A percentile compares a stretch with the other conserved stretches of the same genome.
Conservation (phyloP, 106 monocot genomes). For the Chionographis japonica region DNA sequence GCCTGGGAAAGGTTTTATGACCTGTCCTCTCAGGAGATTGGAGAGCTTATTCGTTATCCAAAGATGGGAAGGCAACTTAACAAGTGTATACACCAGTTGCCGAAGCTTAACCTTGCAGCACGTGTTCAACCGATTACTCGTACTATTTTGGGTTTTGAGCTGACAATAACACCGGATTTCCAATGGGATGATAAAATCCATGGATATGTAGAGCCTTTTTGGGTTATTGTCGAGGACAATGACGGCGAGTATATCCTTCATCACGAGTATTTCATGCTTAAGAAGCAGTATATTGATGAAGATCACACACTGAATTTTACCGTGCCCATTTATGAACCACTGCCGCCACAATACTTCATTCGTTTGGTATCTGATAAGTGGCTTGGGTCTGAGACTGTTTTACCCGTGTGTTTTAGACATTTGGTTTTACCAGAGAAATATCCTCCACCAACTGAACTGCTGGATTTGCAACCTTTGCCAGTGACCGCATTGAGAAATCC, state of each 20-base stretch:
- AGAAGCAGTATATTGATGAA: conserved; percentile 95
- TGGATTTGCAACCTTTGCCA: conserved; percentile 92
- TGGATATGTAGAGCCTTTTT: conserved; percentile 98
- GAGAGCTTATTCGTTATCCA: conserved; percentile 85
- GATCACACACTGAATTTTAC: conserved; percentile 93
- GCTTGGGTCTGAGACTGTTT: conserved; percentile 92
- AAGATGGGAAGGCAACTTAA: conserved; percentile 82
- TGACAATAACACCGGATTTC: conserved; percentile 95
- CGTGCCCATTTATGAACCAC: conserved; percentile 88
- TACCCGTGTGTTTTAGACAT: conserved; percentile 90
- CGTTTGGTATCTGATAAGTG: conserved; percentile 92
- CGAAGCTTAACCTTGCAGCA: conserved; percentile 85
- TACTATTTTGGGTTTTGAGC: conserved; percentile 80
- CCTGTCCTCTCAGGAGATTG: conserved; percentile 83
- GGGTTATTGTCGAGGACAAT: conserved; percentile 99
- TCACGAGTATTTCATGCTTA: conserved; percentile 96
- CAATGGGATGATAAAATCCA: conserved; percentile 92
- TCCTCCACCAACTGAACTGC: conserved; percentile 86
- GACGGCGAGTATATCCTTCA: conserved; percentile 94
- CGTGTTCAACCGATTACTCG: conserved; percentile 98
- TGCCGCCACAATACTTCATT: conserved; percentile 97
- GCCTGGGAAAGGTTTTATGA: conserved; percentile 97
- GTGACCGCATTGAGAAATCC: conserved; percentile 87
- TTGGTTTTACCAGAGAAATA: conserved; percentile 95
- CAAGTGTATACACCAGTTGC: conserved; percentile 80